Base-by-base conservation (phyloP, 2,329 filamentous ascomycete species). In the Ophiocordyceps sinensis region DNA sequence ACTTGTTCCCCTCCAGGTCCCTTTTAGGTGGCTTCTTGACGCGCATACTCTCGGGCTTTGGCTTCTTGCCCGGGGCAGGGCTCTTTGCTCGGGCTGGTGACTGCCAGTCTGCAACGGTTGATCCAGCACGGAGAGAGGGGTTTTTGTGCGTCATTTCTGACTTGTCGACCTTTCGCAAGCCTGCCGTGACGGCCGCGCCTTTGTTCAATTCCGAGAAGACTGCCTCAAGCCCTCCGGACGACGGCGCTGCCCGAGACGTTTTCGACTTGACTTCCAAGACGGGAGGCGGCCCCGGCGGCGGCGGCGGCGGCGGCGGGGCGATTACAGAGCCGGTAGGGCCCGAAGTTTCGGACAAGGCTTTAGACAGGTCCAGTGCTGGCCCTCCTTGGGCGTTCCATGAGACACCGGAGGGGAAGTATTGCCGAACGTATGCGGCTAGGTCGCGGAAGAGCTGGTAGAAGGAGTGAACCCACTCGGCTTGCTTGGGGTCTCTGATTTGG, bases 71-170 rank as follows among this genome's bases (percentile, higher is more conserved):
- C 2, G 91, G 91, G 15, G 85, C 83, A 2, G 87, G 88, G 48
- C 85, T 93, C 71, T 91, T 94, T 43, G 75, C 78, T 38, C 85
- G 74, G 21, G 66, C 56, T 7, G 71, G 69, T 12, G 64, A 60
- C 34, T 68, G 67, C 44, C 69, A 71, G 19, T 71, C 74, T 26
- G 83, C 71, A 3, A 89, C 85, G 2, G 76, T 73, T 12, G 84
- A 82, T 45, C 70, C 69, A 21, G 84, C 75, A 47, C 91, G 80
- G 43, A 98, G 70, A 10, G 79, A 77, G 13, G 91, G 91, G 63
- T 98, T 98, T 70, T 96, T 96, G 66, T 98, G 91, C 45, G 91
- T 98, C 89, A 95, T 95, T 61, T 96, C 73, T 41, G 84, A 91
- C 57, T 81, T 82, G 65, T 95, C 89, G 39, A 98, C 91, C 68